Evolutionary conservation across 2,329 filamentous ascomycete genomes (phyloP).

Genomic region (Pseudodiploospora longispora): DNA sequence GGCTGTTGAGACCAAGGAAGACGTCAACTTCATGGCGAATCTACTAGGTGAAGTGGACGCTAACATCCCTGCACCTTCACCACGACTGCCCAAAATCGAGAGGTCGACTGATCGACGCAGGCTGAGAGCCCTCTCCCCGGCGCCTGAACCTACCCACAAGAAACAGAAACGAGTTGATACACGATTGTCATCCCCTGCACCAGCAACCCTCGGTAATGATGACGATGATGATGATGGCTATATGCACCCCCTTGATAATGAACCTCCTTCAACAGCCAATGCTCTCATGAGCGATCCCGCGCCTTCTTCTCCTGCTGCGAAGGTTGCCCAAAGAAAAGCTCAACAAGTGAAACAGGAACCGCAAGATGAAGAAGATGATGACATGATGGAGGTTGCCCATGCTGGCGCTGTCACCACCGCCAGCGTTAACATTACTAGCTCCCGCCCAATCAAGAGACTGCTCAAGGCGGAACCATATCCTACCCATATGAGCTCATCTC

Average conservation of each 20-base stretch:
- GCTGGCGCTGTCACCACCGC: slow-evolving; percentile 58
- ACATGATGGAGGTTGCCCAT: slow-evolving; percentile 81
- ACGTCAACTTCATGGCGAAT: slow-evolving; percentile 78
- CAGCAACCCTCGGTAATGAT: slow-evolving; percentile 31
- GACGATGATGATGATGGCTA: slow-evolving; percentile 54
- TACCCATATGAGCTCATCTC: slow-evolving; percentile 70
- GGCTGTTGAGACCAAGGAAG: slow-evolving; percentile 74
- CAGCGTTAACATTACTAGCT: slow-evolving; percentile 79
- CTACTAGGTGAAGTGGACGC: slow-evolving; percentile 83
- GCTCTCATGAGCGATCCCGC: slow-evolving; percentile 79
- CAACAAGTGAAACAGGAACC: slow-evolving; percentile 41
- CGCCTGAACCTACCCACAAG: slow-evolving; percentile 47
- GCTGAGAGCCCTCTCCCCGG: slow-evolving; percentile 71
- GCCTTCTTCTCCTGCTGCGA: slow-evolving; percentile 79
- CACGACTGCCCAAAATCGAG: slow-evolving; percentile 52
- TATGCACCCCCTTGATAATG: slow-evolving; percentile 53
- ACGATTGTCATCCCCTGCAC: slow-evolving; percentile 34
- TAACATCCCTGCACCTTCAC: slow-evolving; percentile 51
- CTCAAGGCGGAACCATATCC: slow-evolving; percentile 60
- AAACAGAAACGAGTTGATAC: slow-evolving; percentile 47
- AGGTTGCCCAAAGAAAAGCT: slow-evolving; percentile 65
- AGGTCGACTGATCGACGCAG: slow-evolving; percentile 72
- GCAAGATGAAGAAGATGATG: slow-evolving; percentile 66
- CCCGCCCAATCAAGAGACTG: slow-evolving; percentile 62
- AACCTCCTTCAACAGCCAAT: slow-evolving; percentile 34